These are phyloP conservation scores for Xylariaceae sp. DNA, from an alignment of 2,329 filamentous ascomycete genomes.

Conservation along the genomic window DNA sequence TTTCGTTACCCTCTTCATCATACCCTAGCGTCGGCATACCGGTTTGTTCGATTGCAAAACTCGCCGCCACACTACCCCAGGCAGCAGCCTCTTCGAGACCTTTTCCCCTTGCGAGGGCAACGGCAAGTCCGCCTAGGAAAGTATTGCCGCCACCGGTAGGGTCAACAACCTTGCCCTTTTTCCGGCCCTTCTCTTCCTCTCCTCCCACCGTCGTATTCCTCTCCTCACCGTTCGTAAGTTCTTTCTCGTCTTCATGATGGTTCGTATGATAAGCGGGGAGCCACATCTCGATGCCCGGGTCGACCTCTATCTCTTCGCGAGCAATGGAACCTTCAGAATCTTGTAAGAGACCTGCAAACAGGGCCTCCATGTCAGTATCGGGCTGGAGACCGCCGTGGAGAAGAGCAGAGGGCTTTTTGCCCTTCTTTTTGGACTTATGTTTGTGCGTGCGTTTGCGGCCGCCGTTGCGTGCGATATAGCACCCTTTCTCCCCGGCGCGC, in stretches of 20 bases:
- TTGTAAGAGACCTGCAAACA: constrained; percentile 55
- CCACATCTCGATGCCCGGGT: constrained; percentile 65
- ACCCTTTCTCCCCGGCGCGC: constrained; percentile 66
- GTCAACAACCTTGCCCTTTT: constrained; percentile 61
- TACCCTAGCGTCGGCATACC: constrained; percentile 62
- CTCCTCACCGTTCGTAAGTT: neutral
- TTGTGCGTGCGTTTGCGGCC: constrained; percentile 42
- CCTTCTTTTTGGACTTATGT: constrained; percentile 14
- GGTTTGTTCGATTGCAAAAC: constrained; percentile 91
- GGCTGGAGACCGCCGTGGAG: constrained; percentile 48
- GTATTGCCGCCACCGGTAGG: constrained; percentile 92
- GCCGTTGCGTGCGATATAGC: constrained; percentile 57
- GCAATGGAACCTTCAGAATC: constrained; percentile 49
- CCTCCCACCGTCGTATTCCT: neutral
- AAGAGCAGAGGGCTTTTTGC: constrained; percentile 40
- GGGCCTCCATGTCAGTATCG: constrained; percentile 58
- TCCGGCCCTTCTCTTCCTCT: neutral
- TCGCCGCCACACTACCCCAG: constrained; percentile 78
- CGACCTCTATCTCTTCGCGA: constrained; percentile 55
- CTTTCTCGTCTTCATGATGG: constrained; percentile 22
- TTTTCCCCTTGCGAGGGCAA: constrained; percentile 56
- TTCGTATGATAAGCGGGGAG: constrained; percentile 66
- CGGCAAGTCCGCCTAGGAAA: constrained; percentile 62
- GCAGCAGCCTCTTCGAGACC: constrained; percentile 63
- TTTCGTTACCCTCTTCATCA: constrained; percentile 44